A percentile compares a stretch with the other conserved stretches of the same genome.
phyloP scores from a whole-genome alignment of 2,329 filamentous ascomycete species.

The Fusarium napiforme region DNA sequence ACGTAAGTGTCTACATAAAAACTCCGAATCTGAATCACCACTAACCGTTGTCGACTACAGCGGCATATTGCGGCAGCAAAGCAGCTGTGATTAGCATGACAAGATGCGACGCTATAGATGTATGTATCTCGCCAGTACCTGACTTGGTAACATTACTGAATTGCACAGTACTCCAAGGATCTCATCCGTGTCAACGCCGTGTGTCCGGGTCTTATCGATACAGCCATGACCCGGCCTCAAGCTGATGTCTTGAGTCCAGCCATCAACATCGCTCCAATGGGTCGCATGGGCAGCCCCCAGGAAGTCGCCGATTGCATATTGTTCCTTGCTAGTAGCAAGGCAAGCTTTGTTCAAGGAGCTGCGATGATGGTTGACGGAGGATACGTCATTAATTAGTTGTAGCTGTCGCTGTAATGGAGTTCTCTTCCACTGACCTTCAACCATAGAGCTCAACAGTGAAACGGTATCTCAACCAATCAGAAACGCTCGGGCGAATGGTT shows the following conservation, averaged over 20 bases:
- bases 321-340: slow-evolving; percentile 60
- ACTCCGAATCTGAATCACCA: no score
- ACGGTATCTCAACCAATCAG: not conserved
- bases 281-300: slow-evolving; percentile 60
- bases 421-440: no score
- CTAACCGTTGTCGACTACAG: no score
- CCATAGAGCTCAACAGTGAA: fast-evolving
- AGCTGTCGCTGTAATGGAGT: not conserved
- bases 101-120: slow-evolving; percentile 54
- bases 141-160: not conserved
- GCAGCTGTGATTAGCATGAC: slow-evolving; percentile 69
- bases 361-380: slow-evolving; percentile 65
- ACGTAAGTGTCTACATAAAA: no score
- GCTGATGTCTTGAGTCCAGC: slow-evolving; percentile 1
- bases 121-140: not conserved
- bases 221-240: slow-evolving; percentile 57
- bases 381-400: slow-evolving; percentile 58
- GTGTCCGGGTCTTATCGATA: slow-evolving; percentile 71
- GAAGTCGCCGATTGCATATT: slow-evolving; percentile 62
- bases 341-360: slow-evolving; percentile 64
- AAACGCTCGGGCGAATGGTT: slow-evolving; percentile 10
- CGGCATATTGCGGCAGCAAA: slow-evolving; percentile 68
- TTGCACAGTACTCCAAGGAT: slow-evolving; percentile 58
- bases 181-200: slow-evolving; percentile 65
- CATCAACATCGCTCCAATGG: slow-evolving; percentile 58